These are phyloP conservation scores for Hypoxylon perforatum DNA, from an alignment of 495 filamentous ascomycete species.

Conservation along the genomic window DNA sequence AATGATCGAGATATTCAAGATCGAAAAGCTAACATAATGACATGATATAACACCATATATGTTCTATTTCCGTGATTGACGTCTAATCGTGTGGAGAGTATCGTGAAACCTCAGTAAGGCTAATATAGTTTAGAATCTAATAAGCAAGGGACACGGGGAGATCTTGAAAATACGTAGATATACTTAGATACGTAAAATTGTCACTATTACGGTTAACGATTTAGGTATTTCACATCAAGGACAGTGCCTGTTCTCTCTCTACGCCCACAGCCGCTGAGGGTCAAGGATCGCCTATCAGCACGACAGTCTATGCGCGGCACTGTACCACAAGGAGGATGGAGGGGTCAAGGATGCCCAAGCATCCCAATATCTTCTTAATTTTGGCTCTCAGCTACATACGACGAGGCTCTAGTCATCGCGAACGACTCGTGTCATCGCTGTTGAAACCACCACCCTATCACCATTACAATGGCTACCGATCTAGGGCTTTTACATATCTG, in stretches of 20 bases:
- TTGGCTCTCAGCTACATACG: background rate
- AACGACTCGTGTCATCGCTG: no score
- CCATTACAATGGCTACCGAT: no score
- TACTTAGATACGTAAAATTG: no score
- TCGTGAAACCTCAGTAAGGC: background rate
- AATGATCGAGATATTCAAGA: background rate
- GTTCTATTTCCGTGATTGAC: background rate
- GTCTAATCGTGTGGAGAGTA: background rate
- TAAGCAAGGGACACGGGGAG: no score
- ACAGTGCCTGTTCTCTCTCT: slow-evolving; percentile 16
- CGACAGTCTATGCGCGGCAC: background rate
- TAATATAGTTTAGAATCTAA: no score
- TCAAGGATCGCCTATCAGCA: background rate
- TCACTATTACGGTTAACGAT: no score
- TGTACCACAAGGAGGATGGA: background rate
- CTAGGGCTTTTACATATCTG: no score
- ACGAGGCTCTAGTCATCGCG: no score
- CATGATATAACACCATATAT: no score
- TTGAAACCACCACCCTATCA: no score
- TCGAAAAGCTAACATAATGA: no score
- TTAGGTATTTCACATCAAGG: background rate
- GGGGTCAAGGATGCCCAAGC: background rate
- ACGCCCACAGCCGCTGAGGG: slow-evolving; percentile 8
- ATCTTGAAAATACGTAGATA: no score
- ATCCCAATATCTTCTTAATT: background rate